Conservation (phyloP, 2,329 filamentous ascomycete genomes). For the Geosmithia flava region DNA sequence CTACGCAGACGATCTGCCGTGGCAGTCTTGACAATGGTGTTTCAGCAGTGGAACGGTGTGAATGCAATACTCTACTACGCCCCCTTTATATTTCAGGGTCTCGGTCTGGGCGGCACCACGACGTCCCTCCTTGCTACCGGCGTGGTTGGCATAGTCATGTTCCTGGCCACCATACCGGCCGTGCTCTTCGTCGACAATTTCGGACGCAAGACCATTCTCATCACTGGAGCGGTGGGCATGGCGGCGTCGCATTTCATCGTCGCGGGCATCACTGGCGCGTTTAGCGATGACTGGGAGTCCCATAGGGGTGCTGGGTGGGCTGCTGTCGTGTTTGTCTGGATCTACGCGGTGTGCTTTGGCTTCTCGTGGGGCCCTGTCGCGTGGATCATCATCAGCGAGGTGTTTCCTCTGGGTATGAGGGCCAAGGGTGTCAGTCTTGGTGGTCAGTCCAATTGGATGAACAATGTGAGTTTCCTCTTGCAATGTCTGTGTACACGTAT, state of each 20-base stretch:
- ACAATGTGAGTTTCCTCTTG: constrained; percentile 9
- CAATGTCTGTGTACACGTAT: too few species aligned
- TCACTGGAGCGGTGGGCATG: constrained; percentile 58
- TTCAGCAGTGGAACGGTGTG: constrained; percentile 35
- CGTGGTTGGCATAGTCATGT: constrained; percentile 60
- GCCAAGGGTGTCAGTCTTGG: constrained; percentile 61
- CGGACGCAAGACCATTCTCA: constrained; percentile 50
- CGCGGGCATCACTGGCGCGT: constrained; percentile 53
- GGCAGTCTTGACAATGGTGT: constrained; percentile 50
- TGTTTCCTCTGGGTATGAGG: constrained; percentile 59
- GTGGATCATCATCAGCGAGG: constrained; percentile 64
- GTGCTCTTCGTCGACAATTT: constrained; percentile 54
- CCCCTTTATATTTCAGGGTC: constrained; percentile 54
- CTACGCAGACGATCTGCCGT: constrained; percentile 58
- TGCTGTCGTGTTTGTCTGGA: constrained; percentile 54
- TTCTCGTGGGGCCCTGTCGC: constrained; percentile 61
- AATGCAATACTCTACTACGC: constrained; percentile 56
- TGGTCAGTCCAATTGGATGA: constrained; percentile 54
- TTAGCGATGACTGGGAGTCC: constrained; percentile 42
- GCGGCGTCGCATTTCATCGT: constrained; percentile 59
- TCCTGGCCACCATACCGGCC: constrained; percentile 53
- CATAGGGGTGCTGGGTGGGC: constrained; percentile 59
- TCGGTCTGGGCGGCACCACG: constrained; percentile 42
- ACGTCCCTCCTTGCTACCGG: constrained; percentile 54
- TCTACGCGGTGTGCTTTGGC: constrained; percentile 64